These are phyloP conservation scores for Trebouxia sp. DNA, from an alignment of 139 green algal species.

Conservation along the genomic window DNA sequence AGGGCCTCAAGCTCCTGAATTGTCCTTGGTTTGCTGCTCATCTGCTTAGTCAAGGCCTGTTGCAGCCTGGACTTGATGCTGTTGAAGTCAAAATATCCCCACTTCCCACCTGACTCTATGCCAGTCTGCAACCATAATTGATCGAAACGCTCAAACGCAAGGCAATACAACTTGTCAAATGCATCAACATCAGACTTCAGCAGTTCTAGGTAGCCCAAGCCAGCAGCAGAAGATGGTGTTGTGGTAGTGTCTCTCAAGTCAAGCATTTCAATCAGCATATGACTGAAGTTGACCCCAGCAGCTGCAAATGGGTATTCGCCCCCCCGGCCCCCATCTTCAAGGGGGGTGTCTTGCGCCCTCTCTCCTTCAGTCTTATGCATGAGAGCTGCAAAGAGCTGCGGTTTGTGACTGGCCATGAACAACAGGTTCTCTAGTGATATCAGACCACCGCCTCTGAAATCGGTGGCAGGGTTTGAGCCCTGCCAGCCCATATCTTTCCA, in stretches of 20 bases:
- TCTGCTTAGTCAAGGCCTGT: background rate
- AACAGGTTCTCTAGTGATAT: slow-evolving; percentile 82
- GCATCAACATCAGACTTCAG: slow-evolving; percentile 17
- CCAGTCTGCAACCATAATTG: slow-evolving; percentile 51
- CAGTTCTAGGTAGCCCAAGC: background rate
- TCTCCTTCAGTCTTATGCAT: slow-evolving; percentile 65
- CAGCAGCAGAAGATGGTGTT: background rate
- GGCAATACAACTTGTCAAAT: slow-evolving; percentile 70
- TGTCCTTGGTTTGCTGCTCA: background rate
- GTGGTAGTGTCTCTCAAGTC: slow-evolving; percentile 10
- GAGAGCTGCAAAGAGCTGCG: slow-evolving; percentile 51
- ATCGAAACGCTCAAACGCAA: slow-evolving; percentile 64
- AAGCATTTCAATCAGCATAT: slow-evolving; percentile 56
- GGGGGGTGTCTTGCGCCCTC: slow-evolving; percentile 9
- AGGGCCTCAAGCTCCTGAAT: background rate
- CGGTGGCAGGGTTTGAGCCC: slow-evolving; percentile 70
- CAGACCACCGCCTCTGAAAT: slow-evolving; percentile 79
- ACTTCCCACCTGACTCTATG: background rate
- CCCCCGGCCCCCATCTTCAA: slow-evolving; percentile 33
- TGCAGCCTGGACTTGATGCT: slow-evolving; percentile 18
- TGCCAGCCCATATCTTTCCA: slow-evolving; percentile 90
- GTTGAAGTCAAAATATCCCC: slow-evolving; percentile 25
- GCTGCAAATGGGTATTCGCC: slow-evolving; percentile 93
- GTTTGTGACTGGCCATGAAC: slow-evolving; percentile 59
- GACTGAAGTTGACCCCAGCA: slow-evolving; percentile 87